Conservation (phyloP, 192 early-diverging fungal species). For the Rhizoclosmatium sp. region DNA sequence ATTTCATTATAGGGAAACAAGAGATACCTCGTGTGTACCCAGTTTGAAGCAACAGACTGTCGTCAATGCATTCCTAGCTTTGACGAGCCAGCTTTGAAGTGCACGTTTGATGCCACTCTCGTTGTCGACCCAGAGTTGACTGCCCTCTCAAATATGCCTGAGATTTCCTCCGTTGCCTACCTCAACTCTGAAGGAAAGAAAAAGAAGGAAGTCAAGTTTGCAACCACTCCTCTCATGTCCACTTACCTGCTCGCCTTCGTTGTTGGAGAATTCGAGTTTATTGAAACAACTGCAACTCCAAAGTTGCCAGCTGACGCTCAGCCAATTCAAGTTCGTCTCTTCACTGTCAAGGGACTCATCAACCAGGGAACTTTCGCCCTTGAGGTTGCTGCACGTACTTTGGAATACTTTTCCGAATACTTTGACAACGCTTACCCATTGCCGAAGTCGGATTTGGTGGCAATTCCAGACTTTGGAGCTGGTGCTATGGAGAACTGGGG, state of each 20-base stretch:
- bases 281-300: slow-evolving; percentile 80
- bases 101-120: slow-evolving; percentile 91
- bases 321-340: slow-evolving; percentile 84
- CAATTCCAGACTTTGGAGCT: slow-evolving; percentile 91
- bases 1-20: slow-evolving; percentile 17
- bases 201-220: slow-evolving; percentile 85
- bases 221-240: slow-evolving; percentile 91
- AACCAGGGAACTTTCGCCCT: slow-evolving; percentile 86
- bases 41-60: slow-evolving; percentile 93
- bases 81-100: slow-evolving; percentile 96
- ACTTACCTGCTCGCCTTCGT: slow-evolving; percentile 94
- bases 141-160: slow-evolving; percentile 94
- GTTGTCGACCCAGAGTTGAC: slow-evolving; percentile 76
- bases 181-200: slow-evolving; percentile 58
- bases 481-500: slow-evolving; percentile 79
- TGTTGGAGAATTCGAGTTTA: slow-evolving; percentile 91
- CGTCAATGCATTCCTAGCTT: slow-evolving; percentile 93
- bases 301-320: slow-evolving; percentile 64
- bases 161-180: slow-evolving; percentile 66
- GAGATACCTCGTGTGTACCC: slow-evolving; percentile 85
- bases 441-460: slow-evolving; percentile 77
- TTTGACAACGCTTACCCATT: slow-evolving; percentile 92
- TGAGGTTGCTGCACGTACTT: slow-evolving; percentile 73
- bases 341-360: slow-evolving; percentile 80
- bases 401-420: slow-evolving; percentile 88